Base-by-base conservation (phyloP, 768 basidiomycete species). In the Boletus huronensis region DNA sequence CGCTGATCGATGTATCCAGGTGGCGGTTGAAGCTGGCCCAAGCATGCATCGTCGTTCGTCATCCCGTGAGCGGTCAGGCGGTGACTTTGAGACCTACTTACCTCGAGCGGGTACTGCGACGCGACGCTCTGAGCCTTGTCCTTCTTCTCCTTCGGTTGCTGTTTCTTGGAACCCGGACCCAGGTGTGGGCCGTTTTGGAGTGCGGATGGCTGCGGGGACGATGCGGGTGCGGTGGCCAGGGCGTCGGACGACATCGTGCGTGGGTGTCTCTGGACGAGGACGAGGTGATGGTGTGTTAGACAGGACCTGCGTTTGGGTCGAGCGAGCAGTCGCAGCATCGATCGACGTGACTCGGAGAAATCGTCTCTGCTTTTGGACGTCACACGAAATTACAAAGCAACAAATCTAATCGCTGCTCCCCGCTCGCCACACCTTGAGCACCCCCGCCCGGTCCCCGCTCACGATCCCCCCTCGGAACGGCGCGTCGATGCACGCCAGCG, bases 381-480 rank as follows among this genome's bases (percentile, higher is more conserved):
- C n/a, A n/a, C n/a, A n/a, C n/a, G n/a, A n/a, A n/a, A n/a, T n/a
- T n/a, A n/a, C n/a, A n/a, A n/a, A n/a, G n/a, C n/a, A n/a, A n/a
- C n/a, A n/a, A n/a, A n/a, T n/a, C 60, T 63, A 72, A 31, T 81
- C 80, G 5, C 75, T 68, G 42, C 74, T 64, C 21, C 90, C 89
- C 21, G 90, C 81, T 54, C 85, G 79, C 88, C 89, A 98, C 0
- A 97, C 88, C 69, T 97, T 98, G 59, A 98, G 80, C 19, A 86
- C 85, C 3, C 97, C 97, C 21, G 87, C 79, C 44, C 92, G 79
- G 68, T 98, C 96, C 2, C 90, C 96, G 58, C 88, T 93, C n/a
- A 98, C 82, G 43, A 97, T 81, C 1, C 93, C 90, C 25, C 93
- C 93, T 51, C 90, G 81, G 72, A 98, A 98, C 1, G 96, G 93